These are phyloP conservation scores for Leptographium wingfieldii DNA, from an alignment of 2,329 filamentous ascomycete genomes.

Conservation along the genomic window DNA sequence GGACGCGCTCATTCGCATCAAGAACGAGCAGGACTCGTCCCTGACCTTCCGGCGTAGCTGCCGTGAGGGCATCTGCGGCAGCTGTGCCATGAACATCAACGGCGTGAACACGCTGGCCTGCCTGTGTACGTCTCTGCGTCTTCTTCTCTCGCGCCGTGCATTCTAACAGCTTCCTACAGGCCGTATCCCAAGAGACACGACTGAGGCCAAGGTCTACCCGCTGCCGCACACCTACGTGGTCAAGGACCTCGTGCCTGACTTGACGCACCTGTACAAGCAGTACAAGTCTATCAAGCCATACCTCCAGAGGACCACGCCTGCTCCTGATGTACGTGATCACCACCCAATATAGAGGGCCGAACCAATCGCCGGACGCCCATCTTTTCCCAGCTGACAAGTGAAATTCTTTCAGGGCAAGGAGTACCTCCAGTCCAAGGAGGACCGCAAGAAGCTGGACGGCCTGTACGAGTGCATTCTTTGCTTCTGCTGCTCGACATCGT, in stretches of 20 bases:
- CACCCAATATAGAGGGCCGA: too few relatives aligned
- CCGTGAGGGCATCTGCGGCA: conserved; percentile 95
- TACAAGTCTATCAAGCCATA: conserved; percentile 99
- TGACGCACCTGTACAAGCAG: conserved; percentile 99
- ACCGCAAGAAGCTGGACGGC: conserved; percentile 93
- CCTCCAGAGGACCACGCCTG: conserved; percentile 77
- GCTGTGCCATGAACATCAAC: conserved; percentile 99
- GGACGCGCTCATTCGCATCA: conserved; percentile 92
- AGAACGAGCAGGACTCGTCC: conserved; percentile 97
- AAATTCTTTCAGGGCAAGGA: conserved; percentile 60
- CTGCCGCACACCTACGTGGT: conserved; percentile 98
- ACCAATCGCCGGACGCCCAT: background rate
- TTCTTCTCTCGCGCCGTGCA: background rate
- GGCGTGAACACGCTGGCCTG: conserved; percentile 96
- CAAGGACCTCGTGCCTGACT: conserved; percentile 94
- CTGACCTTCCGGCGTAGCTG: conserved; percentile 93
- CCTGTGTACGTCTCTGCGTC: conserved; percentile 59
- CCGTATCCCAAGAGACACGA: conserved; percentile 79
- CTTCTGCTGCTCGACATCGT: conserved; percentile 97
- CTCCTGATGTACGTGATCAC: conserved; percentile 57
- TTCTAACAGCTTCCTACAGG: conserved; percentile 37
- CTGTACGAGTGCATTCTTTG: conserved; percentile 99
- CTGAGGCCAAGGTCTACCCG: conserved; percentile 91
- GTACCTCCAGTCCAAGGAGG: conserved; percentile 78
- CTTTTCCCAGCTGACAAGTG: background rate